Base-by-base conservation (phyloP, 164 flowering plant genomes). In the Magnolia officinalis region DNA sequence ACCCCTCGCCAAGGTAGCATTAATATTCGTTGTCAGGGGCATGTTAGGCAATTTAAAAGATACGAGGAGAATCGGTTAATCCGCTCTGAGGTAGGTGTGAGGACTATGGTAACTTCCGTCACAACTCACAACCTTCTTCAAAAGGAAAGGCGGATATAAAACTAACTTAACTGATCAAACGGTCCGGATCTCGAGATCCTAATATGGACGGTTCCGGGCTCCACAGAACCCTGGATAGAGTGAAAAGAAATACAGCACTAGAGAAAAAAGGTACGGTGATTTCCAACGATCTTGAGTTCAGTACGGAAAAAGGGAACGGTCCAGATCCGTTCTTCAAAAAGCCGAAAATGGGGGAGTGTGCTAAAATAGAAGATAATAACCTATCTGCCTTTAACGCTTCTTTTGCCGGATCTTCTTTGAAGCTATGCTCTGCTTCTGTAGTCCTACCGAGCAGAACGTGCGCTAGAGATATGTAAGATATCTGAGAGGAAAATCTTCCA, bases 321-420 rank as follows among this genome's bases (percentile, higher is more conserved):
- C 74, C 37, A 79, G 85, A 81, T 84, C 74, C 29, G 13, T 21
- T 9, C 70, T 26, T 50, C 51, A 1, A 63, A 23, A 72, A 24
- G 2, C 4, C 7, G 19, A 70, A 75, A 50, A 45, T 51, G 72
- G 50, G n/a, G 29, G 50, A 7, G 8, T 29, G 6, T 52, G 14
- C 29, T 63, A 24, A 63, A 55, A 9, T 16, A 55, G 61, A 55
- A 55, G 59, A 5, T 11, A 58, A 16, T 65, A 24, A 88, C 94
- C 86, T 86, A 6, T 77, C 86, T 78, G 83, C 88, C 77, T 16
- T 31, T 29, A 37, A 16, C 9, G 51, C 71, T 31, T 68, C 21
- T 31, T 68, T 68, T 16, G 71, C 19, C n/a, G n/a, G 83, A 89
- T 70, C 59, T 50, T 86, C 84, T 85, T 89, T 81, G 84, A 74